Conservation (phyloP, 2,329 filamentous ascomycete species). For the Colletotrichum somersetense region DNA sequence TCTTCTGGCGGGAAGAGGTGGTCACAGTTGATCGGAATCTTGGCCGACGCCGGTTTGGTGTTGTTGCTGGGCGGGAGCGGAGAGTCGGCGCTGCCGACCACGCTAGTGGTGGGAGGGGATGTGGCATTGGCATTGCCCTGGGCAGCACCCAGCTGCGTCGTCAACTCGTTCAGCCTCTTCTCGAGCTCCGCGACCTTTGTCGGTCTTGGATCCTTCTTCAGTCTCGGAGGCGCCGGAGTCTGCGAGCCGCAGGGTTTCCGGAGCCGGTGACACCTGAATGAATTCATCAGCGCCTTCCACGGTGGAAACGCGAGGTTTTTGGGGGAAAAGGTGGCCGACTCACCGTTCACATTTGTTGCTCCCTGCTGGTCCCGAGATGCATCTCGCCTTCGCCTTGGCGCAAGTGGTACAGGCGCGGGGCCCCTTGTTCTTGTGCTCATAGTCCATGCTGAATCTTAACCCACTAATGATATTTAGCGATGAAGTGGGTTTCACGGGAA, state of each 20-base stretch:
- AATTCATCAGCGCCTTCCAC: neutral
- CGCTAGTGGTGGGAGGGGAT: conserved; percentile 1
- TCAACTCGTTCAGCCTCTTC: conserved; percentile 63
- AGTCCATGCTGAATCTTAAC: conserved; percentile 24
- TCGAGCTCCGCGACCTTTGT: conserved; percentile 65
- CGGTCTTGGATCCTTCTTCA: conserved; percentile 60
- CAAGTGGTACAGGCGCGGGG: conserved; percentile 64
- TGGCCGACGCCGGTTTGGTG: conserved; percentile 26
- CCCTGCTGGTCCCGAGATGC: conserved; percentile 57
- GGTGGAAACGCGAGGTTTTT: neutral
- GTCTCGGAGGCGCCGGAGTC: conserved; percentile 61
- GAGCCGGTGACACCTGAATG: conserved; percentile 60
- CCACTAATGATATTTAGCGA: neutral
- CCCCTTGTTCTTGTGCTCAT: conserved; percentile 51
- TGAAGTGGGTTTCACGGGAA: neutral
- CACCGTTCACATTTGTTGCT: conserved; percentile 63
- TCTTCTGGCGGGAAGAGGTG: conserved; percentile 53
- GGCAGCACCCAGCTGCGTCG: conserved; percentile 56
- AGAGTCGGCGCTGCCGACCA: conserved; percentile 20
- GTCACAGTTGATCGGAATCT: conserved; percentile 46
- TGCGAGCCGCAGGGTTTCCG: conserved; percentile 61
- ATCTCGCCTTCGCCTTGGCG: conserved; percentile 65
- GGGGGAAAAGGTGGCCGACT: conserved; percentile 31
- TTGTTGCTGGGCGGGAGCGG: conserved; percentile 28
- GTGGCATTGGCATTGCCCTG: conserved; percentile 18